Conservation (phyloP, 495 filamentous ascomycete genomes). For the Lichenothelia convexa region DNA sequence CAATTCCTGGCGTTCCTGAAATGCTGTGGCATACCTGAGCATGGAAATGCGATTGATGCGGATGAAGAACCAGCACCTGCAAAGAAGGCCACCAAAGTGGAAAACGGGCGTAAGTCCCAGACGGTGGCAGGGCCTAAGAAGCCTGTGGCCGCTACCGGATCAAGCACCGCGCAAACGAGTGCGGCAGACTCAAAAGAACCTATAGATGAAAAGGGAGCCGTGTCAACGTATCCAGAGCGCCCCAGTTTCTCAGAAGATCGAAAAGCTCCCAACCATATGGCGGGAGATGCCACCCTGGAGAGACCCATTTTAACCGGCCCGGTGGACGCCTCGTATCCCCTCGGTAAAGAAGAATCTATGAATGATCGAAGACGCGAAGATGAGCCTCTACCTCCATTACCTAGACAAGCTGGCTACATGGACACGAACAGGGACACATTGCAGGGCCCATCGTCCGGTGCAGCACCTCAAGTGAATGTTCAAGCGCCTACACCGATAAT, state of each 20-base stretch:
- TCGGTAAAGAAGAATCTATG: constrained; percentile 5
- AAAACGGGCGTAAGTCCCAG: constrained; percentile 24
- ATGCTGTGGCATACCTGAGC: constrained; percentile 56
- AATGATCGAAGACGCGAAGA: constrained; percentile 9
- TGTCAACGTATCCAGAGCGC: constrained; percentile 12
- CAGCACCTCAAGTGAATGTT: constrained; percentile 12
- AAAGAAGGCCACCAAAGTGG: constrained; percentile 39
- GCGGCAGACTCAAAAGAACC: constrained; percentile 38
- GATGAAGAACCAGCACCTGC: constrained; percentile 42
- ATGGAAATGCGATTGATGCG: constrained; percentile 40
- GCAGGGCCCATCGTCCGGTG: neutral
- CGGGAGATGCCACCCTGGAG: constrained; percentile 13
- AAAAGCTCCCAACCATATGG: constrained; percentile 6
- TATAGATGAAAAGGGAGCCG: constrained; percentile 32
- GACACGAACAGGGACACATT: constrained; percentile 1
- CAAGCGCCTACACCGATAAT: constrained; percentile 21
- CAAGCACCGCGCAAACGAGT: constrained; percentile 33
- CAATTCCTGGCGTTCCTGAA: constrained; percentile 55
- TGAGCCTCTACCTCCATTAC: constrained; percentile 11
- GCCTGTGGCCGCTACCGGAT: constrained; percentile 31
- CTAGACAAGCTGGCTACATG: constrained; percentile 6
- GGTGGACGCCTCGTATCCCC: constrained; percentile 2
- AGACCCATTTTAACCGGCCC: constrained; percentile 9
- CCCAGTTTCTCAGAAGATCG: constrained; percentile 17
- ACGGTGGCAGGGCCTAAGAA: constrained; percentile 34